A percentile compares a stretch with the other conserved stretches of the same genome.
Evolutionary conservation across 1,284 basidiomycete genomes (phyloP).

Genomic region (Tremellales sp.): DNA sequence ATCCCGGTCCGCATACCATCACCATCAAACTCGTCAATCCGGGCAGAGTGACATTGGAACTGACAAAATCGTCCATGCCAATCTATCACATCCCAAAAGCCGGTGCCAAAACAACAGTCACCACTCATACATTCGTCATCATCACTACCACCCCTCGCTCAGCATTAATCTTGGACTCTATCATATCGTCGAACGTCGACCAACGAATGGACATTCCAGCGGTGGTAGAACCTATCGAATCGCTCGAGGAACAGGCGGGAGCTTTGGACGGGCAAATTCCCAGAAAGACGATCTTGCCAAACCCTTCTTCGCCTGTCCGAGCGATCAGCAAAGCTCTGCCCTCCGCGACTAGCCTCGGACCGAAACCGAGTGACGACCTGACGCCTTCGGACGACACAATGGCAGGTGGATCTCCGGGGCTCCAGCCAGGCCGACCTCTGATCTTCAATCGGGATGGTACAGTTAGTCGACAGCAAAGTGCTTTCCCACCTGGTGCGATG

Average conservation of each 20-base stretch:
- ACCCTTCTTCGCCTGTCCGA: not conserved
- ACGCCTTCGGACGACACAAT: constrained; percentile 10
- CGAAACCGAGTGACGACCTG: constrained; percentile 14
- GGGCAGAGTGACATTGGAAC: constrained; percentile 19
- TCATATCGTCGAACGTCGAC: not conserved
- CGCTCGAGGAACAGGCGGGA: not conserved
- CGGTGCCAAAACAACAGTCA: constrained; percentile 6
- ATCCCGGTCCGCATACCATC: constrained; percentile 11
- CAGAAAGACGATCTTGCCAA: not conserved
- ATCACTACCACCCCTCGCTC: constrained; percentile 32
- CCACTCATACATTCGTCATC: constrained; percentile 27
- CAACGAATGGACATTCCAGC: not conserved
- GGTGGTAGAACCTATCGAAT: not conserved
- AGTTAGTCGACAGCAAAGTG: constrained; percentile 9
- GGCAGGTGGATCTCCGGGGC: not conserved
- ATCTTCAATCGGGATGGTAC: constrained; percentile 28
- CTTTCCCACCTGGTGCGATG: not conserved
- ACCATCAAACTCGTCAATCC: constrained; percentile 26
- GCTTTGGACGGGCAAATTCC: not conserved
- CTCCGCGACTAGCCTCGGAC: not conserved
- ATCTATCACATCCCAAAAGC: constrained; percentile 11
- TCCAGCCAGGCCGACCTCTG: constrained; percentile 9
- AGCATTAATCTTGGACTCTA: constrained; percentile 5
- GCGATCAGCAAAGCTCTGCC: not conserved
- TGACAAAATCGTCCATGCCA: constrained; percentile 32